phyloP scores from a whole-genome alignment of 257 asterid genomes.

The Agastache rugosa region DNA sequence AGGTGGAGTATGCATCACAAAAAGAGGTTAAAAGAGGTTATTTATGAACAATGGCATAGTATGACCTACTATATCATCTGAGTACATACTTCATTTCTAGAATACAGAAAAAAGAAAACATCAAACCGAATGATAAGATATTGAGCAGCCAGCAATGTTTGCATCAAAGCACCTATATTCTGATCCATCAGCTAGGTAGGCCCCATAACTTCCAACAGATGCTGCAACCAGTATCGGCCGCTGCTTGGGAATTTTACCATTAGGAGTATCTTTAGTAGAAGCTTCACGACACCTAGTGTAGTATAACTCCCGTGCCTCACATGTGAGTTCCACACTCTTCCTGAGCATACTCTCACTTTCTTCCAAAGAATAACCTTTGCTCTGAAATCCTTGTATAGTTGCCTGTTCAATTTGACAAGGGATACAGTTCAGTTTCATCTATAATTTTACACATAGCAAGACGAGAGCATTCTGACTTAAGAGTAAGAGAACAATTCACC shows the following conservation, averaged over 20 bases:
- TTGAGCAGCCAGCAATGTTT: background rate
- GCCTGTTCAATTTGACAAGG: slow-evolving; percentile 58
- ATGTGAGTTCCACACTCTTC: slow-evolving; percentile 82
- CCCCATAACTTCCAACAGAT: slow-evolving; percentile 94
- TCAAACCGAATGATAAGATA: slow-evolving; percentile 1
- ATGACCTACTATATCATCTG: background rate
- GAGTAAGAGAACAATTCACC: slow-evolving; percentile 42
- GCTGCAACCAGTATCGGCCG: slow-evolving; percentile 86
- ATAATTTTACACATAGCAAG: slow-evolving; percentile 3
- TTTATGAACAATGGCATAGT: background rate
- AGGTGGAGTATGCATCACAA: background rate
- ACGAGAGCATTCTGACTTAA: slow-evolving; percentile 19
- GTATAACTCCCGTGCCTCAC: slow-evolving; percentile 76
- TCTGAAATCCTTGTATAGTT: slow-evolving; percentile 86
- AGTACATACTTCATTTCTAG: background rate
- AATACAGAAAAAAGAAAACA: slow-evolving; percentile 3
- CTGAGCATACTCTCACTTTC: slow-evolving; percentile 75
- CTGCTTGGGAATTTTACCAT: slow-evolving; percentile 64
- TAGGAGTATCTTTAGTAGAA: slow-evolving; percentile 41
- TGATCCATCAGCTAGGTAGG: slow-evolving; percentile 91
- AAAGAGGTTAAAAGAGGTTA: slow-evolving; percentile 2
- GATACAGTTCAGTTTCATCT: slow-evolving; percentile 25
- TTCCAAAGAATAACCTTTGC: slow-evolving; percentile 78
- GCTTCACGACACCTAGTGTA: slow-evolving; percentile 57
- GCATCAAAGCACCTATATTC: slow-evolving; percentile 74